Base-by-base conservation (phyloP, 352 stramenopile species). In the Phytopythium litorale region DNA sequence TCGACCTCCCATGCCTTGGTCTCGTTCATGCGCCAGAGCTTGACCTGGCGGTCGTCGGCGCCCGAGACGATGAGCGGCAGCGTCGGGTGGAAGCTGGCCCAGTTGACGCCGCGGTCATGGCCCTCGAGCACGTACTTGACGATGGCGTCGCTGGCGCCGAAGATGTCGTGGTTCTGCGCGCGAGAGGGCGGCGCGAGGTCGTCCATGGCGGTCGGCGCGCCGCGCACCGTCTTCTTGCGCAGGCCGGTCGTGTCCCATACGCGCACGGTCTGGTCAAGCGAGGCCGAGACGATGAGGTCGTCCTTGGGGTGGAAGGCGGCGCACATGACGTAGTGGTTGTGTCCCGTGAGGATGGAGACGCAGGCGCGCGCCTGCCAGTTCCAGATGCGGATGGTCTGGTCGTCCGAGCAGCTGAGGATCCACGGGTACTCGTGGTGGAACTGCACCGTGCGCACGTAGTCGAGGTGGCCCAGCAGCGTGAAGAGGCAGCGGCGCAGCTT, bases 271-370 rank as follows among this genome's bases (percentile, higher is more conserved):
- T 99, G 97, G 79, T 99, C 98, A 53, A 99, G 86, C 50, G 93
- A 99, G 25, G 98, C 97, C 43, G 93, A 98, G 50, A 99, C 97
- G 67, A 99, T 98, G n/a, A 99, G 83, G 81, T 99, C 97, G 71
- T 99, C 97, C 70, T 98, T 98, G 4, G 97, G 97, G 81, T 99
- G 98, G 80, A 99, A 99, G n/a, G 88, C 73, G 0, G 97, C 98
- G 77, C 97, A 99, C 98, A 99, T 99, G 66, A 99, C 97, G 76
- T 99, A 99, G 87, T 99, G 97, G 73, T 99, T 99, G 83, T 99
- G 98, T 38, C 98, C 98, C 43, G 97, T 99, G 62, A 99, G 86
- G 48, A 99, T 98, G n/a, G 94, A 98, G 32, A 99, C 90, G 79
- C 97, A 99, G 25, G 91, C 98, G 56, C 98, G 89, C 60, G 91